Conservation (phyloP, 768 basidiomycete species). For the Postia placenta region DNA sequence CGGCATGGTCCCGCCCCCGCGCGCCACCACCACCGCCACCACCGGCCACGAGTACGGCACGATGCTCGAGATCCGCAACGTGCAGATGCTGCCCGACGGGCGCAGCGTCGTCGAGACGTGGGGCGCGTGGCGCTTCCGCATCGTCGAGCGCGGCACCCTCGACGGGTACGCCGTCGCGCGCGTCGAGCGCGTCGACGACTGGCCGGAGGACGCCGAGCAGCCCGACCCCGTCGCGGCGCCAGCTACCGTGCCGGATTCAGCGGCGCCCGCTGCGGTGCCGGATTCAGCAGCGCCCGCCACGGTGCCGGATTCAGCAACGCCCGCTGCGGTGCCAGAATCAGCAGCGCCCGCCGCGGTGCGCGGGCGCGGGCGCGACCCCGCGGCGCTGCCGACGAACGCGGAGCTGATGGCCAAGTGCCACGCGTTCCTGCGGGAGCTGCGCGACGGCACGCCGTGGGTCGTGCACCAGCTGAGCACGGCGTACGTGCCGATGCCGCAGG, state of each 20-base stretch:
- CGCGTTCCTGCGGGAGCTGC: slow-evolving; percentile 53
- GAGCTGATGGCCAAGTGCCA: slow-evolving; percentile 49
- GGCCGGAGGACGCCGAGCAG: slow-evolving; percentile 16
- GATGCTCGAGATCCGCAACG: slow-evolving; percentile 83
- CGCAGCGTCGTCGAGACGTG: slow-evolving; percentile 78
- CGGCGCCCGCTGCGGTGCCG: neutral
- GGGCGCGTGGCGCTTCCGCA: slow-evolving; percentile 73
- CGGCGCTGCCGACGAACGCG: slow-evolving; percentile 17
- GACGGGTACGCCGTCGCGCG: slow-evolving; percentile 90
- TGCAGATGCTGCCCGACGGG: slow-evolving; percentile 87
- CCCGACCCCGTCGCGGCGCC: slow-evolving; percentile 1
- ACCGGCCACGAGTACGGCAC: slow-evolving; percentile 78
- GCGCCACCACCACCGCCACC: slow-evolving; percentile 29
- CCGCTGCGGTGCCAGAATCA: neutral
- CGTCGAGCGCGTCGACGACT: slow-evolving; percentile 44
- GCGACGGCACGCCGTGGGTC: slow-evolving; percentile 86
- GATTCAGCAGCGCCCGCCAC: neutral
- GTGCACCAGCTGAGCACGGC: slow-evolving; percentile 78
- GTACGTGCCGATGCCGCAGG: slow-evolving; percentile 70
- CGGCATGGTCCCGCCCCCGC: slow-evolving; percentile 85
- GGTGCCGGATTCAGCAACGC: neutral
- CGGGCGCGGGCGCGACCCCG: neutral
- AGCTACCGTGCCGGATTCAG: neutral
- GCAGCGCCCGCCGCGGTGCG: neutral
- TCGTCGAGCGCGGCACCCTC: slow-evolving; percentile 74